Evolutionary conservation across 305 asterid genomes (phyloP).

Genomic region (Striga hermonthica): DNA sequence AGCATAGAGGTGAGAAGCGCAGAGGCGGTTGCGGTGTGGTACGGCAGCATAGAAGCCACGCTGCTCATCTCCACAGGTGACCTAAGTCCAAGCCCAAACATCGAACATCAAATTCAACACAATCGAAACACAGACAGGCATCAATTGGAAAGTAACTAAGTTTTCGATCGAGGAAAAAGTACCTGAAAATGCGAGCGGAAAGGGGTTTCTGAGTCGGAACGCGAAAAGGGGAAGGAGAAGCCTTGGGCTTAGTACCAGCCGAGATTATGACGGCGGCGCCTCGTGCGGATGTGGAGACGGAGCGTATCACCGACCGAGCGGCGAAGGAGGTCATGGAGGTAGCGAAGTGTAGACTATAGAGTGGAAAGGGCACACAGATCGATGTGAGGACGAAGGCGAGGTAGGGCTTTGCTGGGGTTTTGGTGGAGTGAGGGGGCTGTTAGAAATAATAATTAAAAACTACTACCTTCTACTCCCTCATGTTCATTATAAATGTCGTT

Average conservation of each 20-base stretch:
- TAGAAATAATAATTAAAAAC: no score
- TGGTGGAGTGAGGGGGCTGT: no score
- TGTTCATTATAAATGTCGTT: no score
- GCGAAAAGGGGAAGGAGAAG: conserved; percentile 63
- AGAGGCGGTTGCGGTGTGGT: conserved; percentile 89
- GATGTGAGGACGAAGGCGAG: conserved; percentile 23
- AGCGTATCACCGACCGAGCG: conserved; percentile 67
- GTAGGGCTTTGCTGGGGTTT: conserved; percentile 44
- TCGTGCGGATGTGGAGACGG: conserved; percentile 52
- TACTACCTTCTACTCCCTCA: no score
- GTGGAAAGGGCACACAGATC: not conserved
- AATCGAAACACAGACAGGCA: not conserved
- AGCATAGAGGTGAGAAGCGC: conserved; percentile 90
- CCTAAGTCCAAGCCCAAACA: conserved; percentile 36
- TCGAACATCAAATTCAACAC: conserved; percentile 11
- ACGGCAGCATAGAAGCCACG: conserved; percentile 75
- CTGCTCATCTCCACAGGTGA: conserved; percentile 82
- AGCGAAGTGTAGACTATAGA: not conserved
- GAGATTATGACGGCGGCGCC: conserved; percentile 47
- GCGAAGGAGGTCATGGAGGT: conserved; percentile 62
- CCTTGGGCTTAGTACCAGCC: conserved; percentile 47
- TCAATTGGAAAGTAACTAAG: conserved; percentile 7
- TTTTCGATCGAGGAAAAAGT: conserved; percentile 14
- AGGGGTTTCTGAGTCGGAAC: conserved; percentile 62
- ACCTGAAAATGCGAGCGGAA: conserved; percentile 81